Evolutionary conservation across 352 stramenopile species (phyloP), one percentile per base, ranked within the genome.

Genomic region (Phytophthora tentaculata): DNA sequence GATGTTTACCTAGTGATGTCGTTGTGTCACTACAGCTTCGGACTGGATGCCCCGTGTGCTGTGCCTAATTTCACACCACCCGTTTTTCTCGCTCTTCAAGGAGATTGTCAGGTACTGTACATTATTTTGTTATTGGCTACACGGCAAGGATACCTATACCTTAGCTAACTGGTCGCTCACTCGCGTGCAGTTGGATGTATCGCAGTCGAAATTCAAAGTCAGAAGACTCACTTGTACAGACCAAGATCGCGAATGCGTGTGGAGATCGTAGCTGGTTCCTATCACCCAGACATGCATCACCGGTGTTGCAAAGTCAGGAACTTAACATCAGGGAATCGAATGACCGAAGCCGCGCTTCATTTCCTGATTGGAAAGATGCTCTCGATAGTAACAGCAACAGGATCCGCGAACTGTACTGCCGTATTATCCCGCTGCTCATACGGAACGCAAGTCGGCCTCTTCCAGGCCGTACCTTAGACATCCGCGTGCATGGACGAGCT

Each of bases 81-180:
- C 87, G 14, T 90, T 92, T 65, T 91, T 95, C 65, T 90, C 84
- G 51, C 77, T 95, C 9, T 92, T 94, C 55, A 92, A 91, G 45
- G 80, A 91, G 44, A 62, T 92, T 57, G 71, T 91, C 49, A 90
- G 77, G 82, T 90, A 74, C n/a, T n/a, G n/a, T n/a, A n/a, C n/a
- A n/a, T n/a, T n/a, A n/a, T 52, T 43, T 22, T 10, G 37, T 17
- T 39, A 13, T 22, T 16, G 3, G 17, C 41, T n/a, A n/a, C n/a
- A n/a, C n/a, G n/a, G n/a, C n/a, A n/a, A n/a, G n/a, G 3, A 49
- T 54, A 41, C 2, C 14, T 43, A 7, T 26, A 13, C 29, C 7
- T 26, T 16, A 43, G 41, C 49, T 69, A 56, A 63, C 28, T n/a
- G n/a, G 1, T 45, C 14, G 8, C 20, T 64, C 24, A 22, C 22